Conservation (phyloP, 768 basidiomycete species). For the Tubosaeta sp. region DNA sequence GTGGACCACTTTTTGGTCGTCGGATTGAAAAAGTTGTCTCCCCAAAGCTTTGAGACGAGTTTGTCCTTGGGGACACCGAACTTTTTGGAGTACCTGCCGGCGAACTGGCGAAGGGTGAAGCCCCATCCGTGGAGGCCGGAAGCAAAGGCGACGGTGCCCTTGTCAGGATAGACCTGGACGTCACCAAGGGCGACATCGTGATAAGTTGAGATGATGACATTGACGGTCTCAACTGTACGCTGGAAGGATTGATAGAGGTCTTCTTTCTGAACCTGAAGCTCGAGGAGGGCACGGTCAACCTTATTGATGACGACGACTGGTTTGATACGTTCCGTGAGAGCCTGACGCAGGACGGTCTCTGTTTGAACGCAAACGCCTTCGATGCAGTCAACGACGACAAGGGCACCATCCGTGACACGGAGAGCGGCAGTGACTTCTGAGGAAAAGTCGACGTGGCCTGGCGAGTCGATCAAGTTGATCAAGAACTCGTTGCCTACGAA, state of each 20-base stretch:
- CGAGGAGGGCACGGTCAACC: slow-evolving; percentile 98
- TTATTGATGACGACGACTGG: slow-evolving; percentile 99
- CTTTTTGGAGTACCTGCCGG: slow-evolving; percentile 91
- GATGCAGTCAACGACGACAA: slow-evolving; percentile 99
- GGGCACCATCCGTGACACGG: slow-evolving; percentile 98
- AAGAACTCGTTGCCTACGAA: slow-evolving; percentile 84
- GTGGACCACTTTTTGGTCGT: slow-evolving; percentile 95
- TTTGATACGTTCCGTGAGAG: slow-evolving; percentile 97
- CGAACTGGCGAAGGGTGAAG: slow-evolving; percentile 98
- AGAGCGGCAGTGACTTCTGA: slow-evolving; percentile 99
- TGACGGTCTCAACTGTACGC: slow-evolving; percentile 95
- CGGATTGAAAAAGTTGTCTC: slow-evolving; percentile 99
- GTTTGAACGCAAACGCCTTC: slow-evolving; percentile 99
- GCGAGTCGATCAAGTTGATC: slow-evolving; percentile 99
- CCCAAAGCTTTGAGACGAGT: slow-evolving; percentile 98
- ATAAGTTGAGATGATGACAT: slow-evolving; percentile 98
- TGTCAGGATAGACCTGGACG: slow-evolving; percentile 97
- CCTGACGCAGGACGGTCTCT: slow-evolving; percentile 97
- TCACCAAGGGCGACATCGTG: slow-evolving; percentile 92
- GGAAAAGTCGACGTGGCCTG: slow-evolving; percentile 99
- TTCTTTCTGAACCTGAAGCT: slow-evolving; percentile 96
- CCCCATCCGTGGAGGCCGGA: slow-evolving; percentile 99
- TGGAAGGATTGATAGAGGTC: slow-evolving; percentile 96
- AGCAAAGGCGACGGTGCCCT: slow-evolving; percentile 97
- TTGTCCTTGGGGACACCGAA: slow-evolving; percentile 99